Evolutionary conservation across 139 green algal species (phyloP).

Genomic region (Micractinium conductrix): DNA sequence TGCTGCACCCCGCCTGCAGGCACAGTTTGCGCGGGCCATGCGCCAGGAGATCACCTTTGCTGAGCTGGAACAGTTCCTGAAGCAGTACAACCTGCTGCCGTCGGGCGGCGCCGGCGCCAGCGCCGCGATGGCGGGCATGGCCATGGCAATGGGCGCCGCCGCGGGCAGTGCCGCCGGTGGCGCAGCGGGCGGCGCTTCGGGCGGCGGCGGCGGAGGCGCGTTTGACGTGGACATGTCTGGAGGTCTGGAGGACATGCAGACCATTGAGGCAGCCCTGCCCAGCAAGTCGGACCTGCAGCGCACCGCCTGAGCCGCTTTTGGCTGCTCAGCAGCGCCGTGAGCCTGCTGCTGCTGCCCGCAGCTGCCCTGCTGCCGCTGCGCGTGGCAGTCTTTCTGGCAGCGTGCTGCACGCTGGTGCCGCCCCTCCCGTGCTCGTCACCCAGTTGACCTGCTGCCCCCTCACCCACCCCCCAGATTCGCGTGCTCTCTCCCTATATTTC

Average conservation of each 20-base stretch:
- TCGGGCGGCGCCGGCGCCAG: conserved; percentile 9
- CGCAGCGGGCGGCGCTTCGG: neutral
- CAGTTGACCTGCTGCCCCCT: neutral
- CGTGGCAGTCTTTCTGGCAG: neutral
- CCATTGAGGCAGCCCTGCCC: conserved; percentile 23
- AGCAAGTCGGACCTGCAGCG: neutral
- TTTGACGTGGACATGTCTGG: neutral
- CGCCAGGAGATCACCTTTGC: conserved; percentile 40
- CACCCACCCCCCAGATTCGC: neutral
- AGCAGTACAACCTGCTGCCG: conserved; percentile 39
- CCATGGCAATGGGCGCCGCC: neutral
- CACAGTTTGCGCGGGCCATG: conserved; percentile 34
- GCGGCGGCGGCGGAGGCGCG: neutral
- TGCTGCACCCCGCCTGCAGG: no score
- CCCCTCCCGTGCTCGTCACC: neutral
- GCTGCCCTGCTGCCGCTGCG: no score
- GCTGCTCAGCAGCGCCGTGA: no score
- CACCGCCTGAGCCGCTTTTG: neutral
- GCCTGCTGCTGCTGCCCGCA: neutral
- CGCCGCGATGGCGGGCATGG: no score
- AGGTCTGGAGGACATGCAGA: conserved; percentile 31
- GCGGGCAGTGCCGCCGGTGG: neutral
- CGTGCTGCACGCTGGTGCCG: neutral
- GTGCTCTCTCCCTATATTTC: no score
- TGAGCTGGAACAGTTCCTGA: conserved; percentile 34